A percentile compares a stretch with the other conserved stretches of the same genome.
Conservation (phyloP, 1,284 basidiomycete species). For the Sanghuangporus baumii region DNA sequence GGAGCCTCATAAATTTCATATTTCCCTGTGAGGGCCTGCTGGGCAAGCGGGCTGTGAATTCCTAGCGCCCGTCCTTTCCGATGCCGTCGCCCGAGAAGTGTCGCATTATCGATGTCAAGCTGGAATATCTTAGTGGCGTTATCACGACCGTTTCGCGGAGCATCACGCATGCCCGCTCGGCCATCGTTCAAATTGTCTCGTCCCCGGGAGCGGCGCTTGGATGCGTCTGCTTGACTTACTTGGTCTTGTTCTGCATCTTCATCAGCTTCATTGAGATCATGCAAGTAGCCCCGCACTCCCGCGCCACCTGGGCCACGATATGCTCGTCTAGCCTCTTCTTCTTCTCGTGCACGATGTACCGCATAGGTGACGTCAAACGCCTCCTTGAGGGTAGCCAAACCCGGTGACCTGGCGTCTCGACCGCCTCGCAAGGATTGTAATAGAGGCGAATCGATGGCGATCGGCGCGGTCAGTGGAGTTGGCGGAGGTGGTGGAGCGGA, state of each 20-base stretch:
- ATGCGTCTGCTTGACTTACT: conserved; percentile 30
- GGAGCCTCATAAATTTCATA: neutral
- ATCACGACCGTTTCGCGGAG: conserved; percentile 32
- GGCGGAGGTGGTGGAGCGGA: conserved; percentile 57
- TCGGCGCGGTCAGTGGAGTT: conserved; percentile 48
- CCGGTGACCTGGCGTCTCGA: conserved; percentile 86
- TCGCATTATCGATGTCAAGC: conserved; percentile 79
- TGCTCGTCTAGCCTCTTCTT: conserved; percentile 81
- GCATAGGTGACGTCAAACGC: conserved; percentile 99
- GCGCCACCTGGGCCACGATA: conserved; percentile 74
- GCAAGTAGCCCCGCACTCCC: conserved; percentile 76
- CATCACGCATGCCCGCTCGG: conserved; percentile 72
- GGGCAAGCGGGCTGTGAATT: conserved; percentile 11
- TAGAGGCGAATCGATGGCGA: conserved; percentile 86
- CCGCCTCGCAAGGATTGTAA: conserved; percentile 76
- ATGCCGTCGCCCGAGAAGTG: conserved; percentile 71
- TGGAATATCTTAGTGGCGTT: conserved; percentile 55
- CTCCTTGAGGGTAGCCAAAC: conserved; percentile 89
- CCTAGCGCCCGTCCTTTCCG: conserved; percentile 31
- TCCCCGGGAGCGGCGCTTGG: conserved; percentile 23
- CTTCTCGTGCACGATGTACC: conserved; percentile 98
- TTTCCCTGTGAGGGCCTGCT: neutral
- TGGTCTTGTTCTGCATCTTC: conserved; percentile 52
- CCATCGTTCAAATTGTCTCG: conserved; percentile 47
- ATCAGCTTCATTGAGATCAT: conserved; percentile 90